Conservation (phyloP, 2,329 filamentous ascomycete genomes). For the Sporothrix humicola region DNA sequence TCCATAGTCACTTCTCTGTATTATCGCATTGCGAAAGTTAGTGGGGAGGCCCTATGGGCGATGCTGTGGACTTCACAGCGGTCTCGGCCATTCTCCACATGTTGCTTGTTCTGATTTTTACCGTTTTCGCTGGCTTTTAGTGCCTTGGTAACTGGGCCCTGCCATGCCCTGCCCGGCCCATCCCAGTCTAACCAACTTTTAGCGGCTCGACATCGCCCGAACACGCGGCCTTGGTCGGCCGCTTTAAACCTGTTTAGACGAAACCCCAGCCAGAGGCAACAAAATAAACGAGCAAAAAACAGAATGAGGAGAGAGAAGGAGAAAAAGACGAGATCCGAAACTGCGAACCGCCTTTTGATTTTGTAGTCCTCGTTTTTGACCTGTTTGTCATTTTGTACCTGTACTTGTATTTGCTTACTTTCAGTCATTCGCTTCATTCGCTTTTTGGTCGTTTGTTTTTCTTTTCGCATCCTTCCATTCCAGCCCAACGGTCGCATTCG, state of each 20-base stretch:
- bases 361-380: not conserved
- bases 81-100: not conserved
- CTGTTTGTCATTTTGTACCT: not conserved
- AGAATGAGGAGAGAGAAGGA: not conserved
- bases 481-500: not conserved
- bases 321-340: not conserved
- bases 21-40: too few species aligned
- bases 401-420: not conserved
- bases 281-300: not conserved
- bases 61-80: not conserved
- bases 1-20: too few species aligned
- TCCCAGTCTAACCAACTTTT: slow-evolving; percentile 20
- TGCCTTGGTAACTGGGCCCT: not conserved
- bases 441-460: not conserved
- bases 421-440: not conserved
- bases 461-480: not conserved
- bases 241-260: slow-evolving; percentile 26
- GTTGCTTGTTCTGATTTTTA: too few species aligned
- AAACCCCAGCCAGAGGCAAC: not conserved
- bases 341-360: not conserved
- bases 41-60: not conserved
- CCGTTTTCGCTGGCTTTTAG: not conserved
- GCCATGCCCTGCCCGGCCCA: not conserved
- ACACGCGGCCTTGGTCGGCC: slow-evolving; percentile 18
- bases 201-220: slow-evolving; percentile 16